These are phyloP conservation scores for Tilletia indica DNA, from an alignment of 1,284 basidiomycete genomes.

Conservation along the genomic window DNA sequence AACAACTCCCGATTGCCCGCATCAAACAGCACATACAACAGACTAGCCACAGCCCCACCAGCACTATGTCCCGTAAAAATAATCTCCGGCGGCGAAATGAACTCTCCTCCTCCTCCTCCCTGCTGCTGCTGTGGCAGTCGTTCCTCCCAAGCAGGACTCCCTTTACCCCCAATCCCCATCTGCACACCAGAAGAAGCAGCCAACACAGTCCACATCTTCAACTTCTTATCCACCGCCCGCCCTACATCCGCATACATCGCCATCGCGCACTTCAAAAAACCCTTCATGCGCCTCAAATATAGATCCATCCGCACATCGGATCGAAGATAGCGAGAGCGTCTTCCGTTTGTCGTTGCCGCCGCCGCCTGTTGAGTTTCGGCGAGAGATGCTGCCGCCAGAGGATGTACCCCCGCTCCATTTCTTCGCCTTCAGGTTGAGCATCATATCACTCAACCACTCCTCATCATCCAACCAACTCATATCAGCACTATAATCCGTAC, in stretches of 20 bases:
- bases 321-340: not conserved
- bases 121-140: not conserved
- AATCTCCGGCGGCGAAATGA: not conserved
- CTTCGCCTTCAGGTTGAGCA: conserved; percentile 15
- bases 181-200: not conserved
- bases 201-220: conserved; percentile 6
- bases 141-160: not conserved
- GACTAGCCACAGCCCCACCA: conserved; percentile 1
- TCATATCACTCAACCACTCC: conserved; percentile 18
- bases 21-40: conserved; percentile 13
- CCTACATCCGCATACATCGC: conserved; percentile 11
- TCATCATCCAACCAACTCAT: conserved; percentile 17
- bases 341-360: not conserved
- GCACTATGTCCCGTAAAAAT: conserved; percentile 14
- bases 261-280: conserved; percentile 7
- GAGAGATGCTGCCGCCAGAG: not conserved
- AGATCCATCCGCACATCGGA: conserved; percentile 10
- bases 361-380: conserved; percentile 11
- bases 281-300: not conserved
- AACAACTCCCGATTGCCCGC: not conserved
- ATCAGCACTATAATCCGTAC: not conserved
- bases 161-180: not conserved
- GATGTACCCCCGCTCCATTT: conserved; percentile 2
- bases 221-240: conserved; percentile 13
- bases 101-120: not conserved